phyloP scores from a whole-genome alignment of 1,284 basidiomycete genomes.

The Ustilago sp. region DNA sequence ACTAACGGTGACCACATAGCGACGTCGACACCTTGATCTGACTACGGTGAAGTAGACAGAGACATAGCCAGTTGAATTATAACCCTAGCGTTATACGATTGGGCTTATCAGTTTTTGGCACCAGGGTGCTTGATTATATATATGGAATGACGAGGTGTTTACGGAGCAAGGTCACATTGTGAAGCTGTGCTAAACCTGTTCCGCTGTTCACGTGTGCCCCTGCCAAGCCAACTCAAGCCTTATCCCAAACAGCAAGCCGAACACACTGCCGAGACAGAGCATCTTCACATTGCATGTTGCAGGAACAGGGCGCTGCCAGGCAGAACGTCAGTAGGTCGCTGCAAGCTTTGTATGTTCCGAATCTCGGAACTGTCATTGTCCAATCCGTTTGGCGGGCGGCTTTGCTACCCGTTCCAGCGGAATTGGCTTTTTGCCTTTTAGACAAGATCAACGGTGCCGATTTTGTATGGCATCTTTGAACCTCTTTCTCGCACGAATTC shows the following conservation, averaged over 20 bases:
- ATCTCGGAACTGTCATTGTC: not conserved
- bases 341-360: not conserved
- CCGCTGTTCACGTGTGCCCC: not conserved
- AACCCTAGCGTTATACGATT: not conserved
- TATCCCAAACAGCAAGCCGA: not conserved
- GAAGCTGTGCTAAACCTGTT: not conserved
- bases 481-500: not conserved
- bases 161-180: not conserved
- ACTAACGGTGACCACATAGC: slow-evolving; percentile 32
- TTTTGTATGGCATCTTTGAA: not conserved
- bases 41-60: not conserved
- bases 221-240: not conserved
- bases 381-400: not conserved
- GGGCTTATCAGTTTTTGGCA: not conserved
- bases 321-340: not conserved
- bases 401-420: not conserved
- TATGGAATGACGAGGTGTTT: not conserved
- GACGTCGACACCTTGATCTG: not conserved
- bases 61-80: not conserved
- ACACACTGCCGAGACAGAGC: not conserved
- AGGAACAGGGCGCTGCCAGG: not conserved
- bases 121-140: not conserved
- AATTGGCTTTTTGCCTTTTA: not conserved
- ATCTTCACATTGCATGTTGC: not conserved
- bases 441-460: not conserved